Evolutionary conservation across 345 rosid genomes (phyloP), one percentile per base, ranked within the genome.

Genomic region (Dipteronia dyeriana): DNA sequence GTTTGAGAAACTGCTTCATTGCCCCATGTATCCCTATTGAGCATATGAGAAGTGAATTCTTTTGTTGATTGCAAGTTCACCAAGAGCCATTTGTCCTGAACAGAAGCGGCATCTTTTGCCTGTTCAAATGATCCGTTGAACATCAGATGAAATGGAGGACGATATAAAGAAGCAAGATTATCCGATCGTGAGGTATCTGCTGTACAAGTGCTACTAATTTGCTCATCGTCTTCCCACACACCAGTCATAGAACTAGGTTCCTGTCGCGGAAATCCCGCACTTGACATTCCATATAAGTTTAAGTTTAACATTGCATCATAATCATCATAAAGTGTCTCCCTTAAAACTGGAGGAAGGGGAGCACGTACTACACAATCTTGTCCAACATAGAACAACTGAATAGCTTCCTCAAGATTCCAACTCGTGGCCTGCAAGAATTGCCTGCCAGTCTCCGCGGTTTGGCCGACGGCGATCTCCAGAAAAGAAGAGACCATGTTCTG

Each of bases 1-100:
- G 98, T 94, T 80, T 94, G 94, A 71, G 96, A 85, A 79, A 97
- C 98, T 62, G 98, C 94, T 77, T 90, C 98, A 84, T 97, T 91
- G 73, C 94, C 98, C 99, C 99, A 97, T 26, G 99, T 97, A 84
- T 97, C 98, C 75, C 99, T 88, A 83, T 97, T 97, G 78, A 97
- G 97, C 99, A 91, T 94, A 83, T 97, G 98, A 59, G 99, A 97
- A 87, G 92, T 95, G 79, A 95, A 93, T 78, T 95, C 99, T 71
- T 87, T 92, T 23, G 88, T 90, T 16, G 98, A 94, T 81, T 97
- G 99, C 87, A 97, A 83, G 86, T 97, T 97, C 77, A 94, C 91
- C 22, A 97, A 85, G 29, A 97, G 98, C 98, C 99, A 97, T 85
- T 97, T 94, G 83, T 88, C 94, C 82, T 94, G 90, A 76, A 85